phyloP scores from a whole-genome alignment of 2,329 filamentous ascomycete species.

The Cryphonectria carpinicola region DNA sequence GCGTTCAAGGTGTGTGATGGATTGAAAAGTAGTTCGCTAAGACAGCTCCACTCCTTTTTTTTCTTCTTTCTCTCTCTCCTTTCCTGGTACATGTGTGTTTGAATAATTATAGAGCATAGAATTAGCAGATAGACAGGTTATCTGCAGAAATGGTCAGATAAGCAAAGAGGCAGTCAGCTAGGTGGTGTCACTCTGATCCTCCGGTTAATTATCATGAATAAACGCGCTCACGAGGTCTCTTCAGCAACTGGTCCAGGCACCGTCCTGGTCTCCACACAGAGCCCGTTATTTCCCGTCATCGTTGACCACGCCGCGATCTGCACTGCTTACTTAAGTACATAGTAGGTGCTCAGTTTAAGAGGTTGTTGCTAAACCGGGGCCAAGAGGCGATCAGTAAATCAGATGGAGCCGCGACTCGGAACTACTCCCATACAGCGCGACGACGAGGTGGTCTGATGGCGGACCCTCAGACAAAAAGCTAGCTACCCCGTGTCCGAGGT shows the following conservation, averaged over 20 bases:
- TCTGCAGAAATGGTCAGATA: not conserved
- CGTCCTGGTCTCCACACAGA: not conserved
- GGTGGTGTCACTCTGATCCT: not conserved
- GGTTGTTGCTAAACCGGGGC: not conserved
- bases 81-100: too few relatives aligned
- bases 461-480: not conserved
- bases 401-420: not conserved
- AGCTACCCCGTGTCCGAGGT: not conserved
- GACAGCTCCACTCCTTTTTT: not conserved
- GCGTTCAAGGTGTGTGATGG: not conserved
- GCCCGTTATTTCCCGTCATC: not conserved
- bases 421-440: not conserved
- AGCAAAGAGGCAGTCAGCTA: not conserved
- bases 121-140: not conserved
- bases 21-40: not conserved
- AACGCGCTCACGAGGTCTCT: not conserved
- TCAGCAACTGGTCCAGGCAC: not conserved
- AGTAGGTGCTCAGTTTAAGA: not conserved
- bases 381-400: not conserved
- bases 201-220: not conserved
- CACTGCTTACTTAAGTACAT: not conserved
- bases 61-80: too few relatives aligned
- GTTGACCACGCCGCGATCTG: not conserved
- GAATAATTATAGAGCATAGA: too few relatives aligned
- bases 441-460: not conserved